These are phyloP conservation scores for Populus hybrid DNA, from an alignment of 441 rosid species.

Conservation along the genomic window DNA sequence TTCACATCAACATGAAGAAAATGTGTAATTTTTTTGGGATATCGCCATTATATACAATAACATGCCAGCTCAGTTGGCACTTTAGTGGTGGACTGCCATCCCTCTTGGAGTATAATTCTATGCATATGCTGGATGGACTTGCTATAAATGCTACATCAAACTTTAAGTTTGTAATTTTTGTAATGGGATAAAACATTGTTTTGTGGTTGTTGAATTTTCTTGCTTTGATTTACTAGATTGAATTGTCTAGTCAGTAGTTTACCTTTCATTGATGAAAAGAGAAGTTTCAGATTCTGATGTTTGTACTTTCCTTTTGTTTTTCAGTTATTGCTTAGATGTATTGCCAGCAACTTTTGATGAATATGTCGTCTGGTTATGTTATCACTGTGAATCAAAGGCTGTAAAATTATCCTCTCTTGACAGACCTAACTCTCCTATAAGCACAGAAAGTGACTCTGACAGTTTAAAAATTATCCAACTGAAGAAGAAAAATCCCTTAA, in stretches of 20 bases:
- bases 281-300: neutral
- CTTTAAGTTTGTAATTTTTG: neutral
- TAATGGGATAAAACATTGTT: neutral
- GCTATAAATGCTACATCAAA: neutral
- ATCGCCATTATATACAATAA: neutral
- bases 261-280: neutral
- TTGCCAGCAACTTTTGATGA: conserved; percentile 49
- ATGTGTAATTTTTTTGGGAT: neutral
- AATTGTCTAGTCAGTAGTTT: neutral
- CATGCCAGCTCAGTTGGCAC: neutral
- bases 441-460: conserved; percentile 21
- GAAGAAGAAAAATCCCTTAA: conserved; percentile 13
- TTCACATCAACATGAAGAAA: neutral
- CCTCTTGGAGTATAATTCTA: neutral
- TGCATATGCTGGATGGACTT: neutral
- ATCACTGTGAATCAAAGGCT: conserved; percentile 41
- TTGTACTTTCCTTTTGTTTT: neutral
- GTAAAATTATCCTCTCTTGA: conserved; percentile 9
- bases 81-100: neutral
- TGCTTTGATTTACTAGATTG: neutral
- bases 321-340: conserved; percentile 43
- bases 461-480: conserved; percentile 13
- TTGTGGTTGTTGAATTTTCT: neutral
- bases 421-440: conserved; percentile 4
- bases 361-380: conserved; percentile 53